Evolutionary conservation across 2,329 filamentous ascomycete genomes (phyloP), one percentile per base, ranked within the genome.

Genomic region (Cladobotryum mycophilum): DNA sequence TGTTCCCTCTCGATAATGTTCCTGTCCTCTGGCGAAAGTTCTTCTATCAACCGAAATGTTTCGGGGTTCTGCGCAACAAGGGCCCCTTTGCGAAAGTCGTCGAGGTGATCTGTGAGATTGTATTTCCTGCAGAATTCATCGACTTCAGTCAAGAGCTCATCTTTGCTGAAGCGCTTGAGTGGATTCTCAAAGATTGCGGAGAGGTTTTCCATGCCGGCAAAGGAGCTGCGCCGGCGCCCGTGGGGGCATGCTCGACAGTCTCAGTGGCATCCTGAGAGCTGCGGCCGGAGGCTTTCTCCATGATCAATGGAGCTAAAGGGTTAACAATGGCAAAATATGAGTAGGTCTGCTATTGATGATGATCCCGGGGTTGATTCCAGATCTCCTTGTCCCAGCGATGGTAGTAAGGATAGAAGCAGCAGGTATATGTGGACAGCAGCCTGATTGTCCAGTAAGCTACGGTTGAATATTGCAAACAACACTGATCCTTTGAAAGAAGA

Each of bases 81-180:
- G 4, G 67, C 67, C 13, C 63, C 68, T 14, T 67, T 66, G n/a
- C 61, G 64, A 47, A 70, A 68, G 11, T 70, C 49, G 68, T 64
- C 71, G 1, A 74, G 64, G 51, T 79, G 69, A 37, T 81, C 74
- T 1, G 64, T 60, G 49, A 85, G 65, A 40, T 69, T 70, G 53
- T 78, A 45, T 17, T 36, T 41, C 7, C 40, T 47, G 45, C 49
- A 52, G 49, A 56, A 56, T 6, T 43, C 49, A 1, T 36, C 47
- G 25, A 55, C 53, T 18, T 56, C 54, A 5, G 25, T 45, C 5
- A 54, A 8, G 5, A 56, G 49, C 30, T 56, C 49, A 3, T 54
- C 52, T 18, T 49, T 54, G 20, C 43, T 48, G 20, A 48, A 47
- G 9, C 45, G 43, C n/a, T 50, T 48, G 34, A 56, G 54, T 1